phyloP scores from a whole-genome alignment of 2,329 filamentous ascomycete genomes.

The Microdochium paspali region DNA sequence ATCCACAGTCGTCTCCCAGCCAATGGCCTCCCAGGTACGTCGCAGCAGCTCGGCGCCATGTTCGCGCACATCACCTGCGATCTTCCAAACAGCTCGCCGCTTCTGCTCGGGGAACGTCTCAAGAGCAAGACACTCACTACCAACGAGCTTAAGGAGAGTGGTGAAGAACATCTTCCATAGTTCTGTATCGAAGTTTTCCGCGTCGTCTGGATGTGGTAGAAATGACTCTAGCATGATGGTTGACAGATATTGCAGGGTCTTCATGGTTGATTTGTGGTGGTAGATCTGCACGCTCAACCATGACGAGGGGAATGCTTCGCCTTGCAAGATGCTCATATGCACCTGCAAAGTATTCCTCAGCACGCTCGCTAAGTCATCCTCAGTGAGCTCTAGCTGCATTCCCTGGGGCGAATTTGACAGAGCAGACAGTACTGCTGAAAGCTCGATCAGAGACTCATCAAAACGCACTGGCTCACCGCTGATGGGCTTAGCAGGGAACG shows the following conservation, averaged over 20 bases:
- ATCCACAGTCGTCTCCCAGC: conserved; percentile 83
- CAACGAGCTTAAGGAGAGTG: conserved; percentile 79
- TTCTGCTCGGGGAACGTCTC: conserved; percentile 98
- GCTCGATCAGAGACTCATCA: conserved; percentile 81
- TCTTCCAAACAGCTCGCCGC: conserved; percentile 93
- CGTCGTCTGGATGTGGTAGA: conserved; percentile 81
- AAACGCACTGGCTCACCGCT: conserved; percentile 48
- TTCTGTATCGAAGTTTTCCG: conserved; percentile 84
- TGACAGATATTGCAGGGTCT: conserved; percentile 73
- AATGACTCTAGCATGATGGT: conserved; percentile 73
- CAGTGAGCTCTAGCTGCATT: conserved; percentile 65
- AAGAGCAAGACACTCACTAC: conserved; percentile 77
- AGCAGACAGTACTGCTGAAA: conserved; percentile 78
- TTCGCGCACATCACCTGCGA: conserved; percentile 91
- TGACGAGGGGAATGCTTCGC: conserved; percentile 77
- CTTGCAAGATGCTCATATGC: conserved; percentile 79
- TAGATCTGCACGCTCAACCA: conserved; percentile 94
- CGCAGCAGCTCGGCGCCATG: conserved; percentile 79
- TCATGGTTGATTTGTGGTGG: conserved; percentile 84
- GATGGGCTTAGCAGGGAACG: conserved; percentile 69
- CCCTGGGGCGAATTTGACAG: conserved; percentile 66
- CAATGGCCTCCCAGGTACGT: conserved; percentile 87
- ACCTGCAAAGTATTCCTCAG: conserved; percentile 73
- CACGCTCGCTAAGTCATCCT: conserved; percentile 65
- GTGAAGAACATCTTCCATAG: conserved; percentile 92